Conservation (phyloP, 2,329 filamentous ascomycete species). For the Claviceps sp. region DNA sequence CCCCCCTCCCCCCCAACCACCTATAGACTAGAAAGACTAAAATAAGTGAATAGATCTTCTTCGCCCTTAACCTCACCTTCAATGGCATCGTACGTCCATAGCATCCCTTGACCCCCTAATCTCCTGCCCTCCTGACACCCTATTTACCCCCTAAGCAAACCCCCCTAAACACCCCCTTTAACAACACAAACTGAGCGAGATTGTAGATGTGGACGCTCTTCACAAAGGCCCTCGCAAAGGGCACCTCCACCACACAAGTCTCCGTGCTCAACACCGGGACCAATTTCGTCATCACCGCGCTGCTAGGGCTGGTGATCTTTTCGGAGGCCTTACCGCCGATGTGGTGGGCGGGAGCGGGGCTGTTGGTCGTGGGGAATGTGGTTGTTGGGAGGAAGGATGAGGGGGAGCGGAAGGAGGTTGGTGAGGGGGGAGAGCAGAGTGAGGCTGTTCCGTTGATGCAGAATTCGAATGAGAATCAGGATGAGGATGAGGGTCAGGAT, state of each 20-base stretch:
- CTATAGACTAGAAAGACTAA: no score
- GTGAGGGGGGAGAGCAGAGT: constrained; percentile 8
- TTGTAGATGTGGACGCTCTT: constrained; percentile 68
- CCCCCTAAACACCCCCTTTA: background rate
- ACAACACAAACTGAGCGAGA: no score
- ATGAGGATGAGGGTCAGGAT: constrained; percentile 4
- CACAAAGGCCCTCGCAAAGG: constrained; percentile 61
- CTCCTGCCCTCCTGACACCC: background rate
- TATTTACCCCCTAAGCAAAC: no score
- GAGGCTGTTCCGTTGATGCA: constrained; percentile 17
- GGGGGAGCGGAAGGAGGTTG: constrained; percentile 6
- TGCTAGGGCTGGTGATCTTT: constrained; percentile 59
- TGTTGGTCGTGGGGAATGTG: constrained; percentile 65
- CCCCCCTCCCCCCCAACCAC: no score
- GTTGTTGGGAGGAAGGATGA: constrained; percentile 62
- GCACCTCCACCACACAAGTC: constrained; percentile 64
- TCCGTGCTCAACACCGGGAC: constrained; percentile 71
- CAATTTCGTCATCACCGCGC: constrained; percentile 67
- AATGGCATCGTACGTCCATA: constrained; percentile 47
- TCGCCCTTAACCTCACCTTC: constrained; percentile 59
- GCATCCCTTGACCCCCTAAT: background rate
- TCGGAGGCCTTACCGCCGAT: constrained; percentile 55
- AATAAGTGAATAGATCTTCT: constrained; percentile 44
- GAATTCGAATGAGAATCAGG: constrained; percentile 1
- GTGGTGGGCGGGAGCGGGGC: constrained; percentile 62